Evolutionary conservation across 2,329 filamentous ascomycete species (phyloP).

Genomic region (Aureobasidium sp.): DNA sequence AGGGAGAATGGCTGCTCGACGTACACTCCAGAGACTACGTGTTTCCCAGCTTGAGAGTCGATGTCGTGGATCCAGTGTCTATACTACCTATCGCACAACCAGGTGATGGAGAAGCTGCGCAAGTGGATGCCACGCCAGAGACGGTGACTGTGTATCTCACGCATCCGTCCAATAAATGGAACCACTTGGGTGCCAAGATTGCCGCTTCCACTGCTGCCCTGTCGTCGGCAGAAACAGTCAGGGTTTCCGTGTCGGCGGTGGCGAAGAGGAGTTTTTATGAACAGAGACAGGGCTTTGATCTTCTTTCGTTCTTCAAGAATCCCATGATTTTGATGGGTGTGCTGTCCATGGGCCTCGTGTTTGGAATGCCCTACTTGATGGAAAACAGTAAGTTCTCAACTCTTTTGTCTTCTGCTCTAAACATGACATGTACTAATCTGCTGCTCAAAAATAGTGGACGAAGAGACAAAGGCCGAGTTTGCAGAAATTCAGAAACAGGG

Average conservation of each 20-base stretch:
- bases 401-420: background rate
- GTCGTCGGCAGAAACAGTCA: slow-evolving; percentile 34
- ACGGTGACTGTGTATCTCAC: slow-evolving; percentile 70
- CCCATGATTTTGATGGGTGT: slow-evolving; percentile 94
- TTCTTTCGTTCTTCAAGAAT: slow-evolving; percentile 79
- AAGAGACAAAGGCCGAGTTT: slow-evolving; percentile 88
- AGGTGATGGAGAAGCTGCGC: slow-evolving; percentile 17
- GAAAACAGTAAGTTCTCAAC: slow-evolving; percentile 71
- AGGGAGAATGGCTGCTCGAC: slow-evolving; percentile 74
- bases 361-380: slow-evolving; percentile 91
- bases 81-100: slow-evolving; percentile 20
- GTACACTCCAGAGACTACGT: slow-evolving; percentile 66
- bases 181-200: slow-evolving; percentile 65
- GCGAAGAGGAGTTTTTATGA: slow-evolving; percentile 68
- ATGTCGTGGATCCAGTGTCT: slow-evolving; percentile 47
- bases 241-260: slow-evolving; percentile 56
- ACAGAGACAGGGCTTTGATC: slow-evolving; percentile 57
- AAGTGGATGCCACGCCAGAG: slow-evolving; percentile 25
- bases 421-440: slow-evolving; percentile 18
- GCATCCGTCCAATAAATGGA: slow-evolving; percentile 83
- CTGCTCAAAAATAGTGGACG: slow-evolving; percentile 63
- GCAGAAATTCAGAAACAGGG: slow-evolving; percentile 77
- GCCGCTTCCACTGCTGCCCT: slow-evolving; percentile 19
- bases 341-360: slow-evolving; percentile 72
- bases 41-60: slow-evolving; percentile 75